Percentiles rank a stretch among this genome's conserved stretches.
Evolutionary conservation across 352 stramenopile genomes (phyloP).

Genomic region (Globisporangium recalcitrans): DNA sequence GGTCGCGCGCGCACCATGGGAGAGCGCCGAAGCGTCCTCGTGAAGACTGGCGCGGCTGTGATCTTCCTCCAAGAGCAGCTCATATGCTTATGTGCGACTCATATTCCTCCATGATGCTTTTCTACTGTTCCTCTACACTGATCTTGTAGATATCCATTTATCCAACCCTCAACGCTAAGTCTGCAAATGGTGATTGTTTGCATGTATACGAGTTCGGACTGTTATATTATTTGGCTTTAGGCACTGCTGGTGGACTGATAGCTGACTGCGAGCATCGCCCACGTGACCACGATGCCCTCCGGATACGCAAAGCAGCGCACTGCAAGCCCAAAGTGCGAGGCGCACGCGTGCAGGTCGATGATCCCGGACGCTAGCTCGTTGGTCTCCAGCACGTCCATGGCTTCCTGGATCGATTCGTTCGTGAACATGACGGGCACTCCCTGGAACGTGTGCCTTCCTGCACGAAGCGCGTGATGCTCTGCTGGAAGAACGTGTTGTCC

Average conservation of each 20-base stretch:
- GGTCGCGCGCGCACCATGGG: conserved; percentile 45
- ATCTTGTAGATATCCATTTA: conserved; percentile 7
- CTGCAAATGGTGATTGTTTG: neutral
- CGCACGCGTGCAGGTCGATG: conserved; percentile 51
- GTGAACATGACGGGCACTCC: conserved; percentile 74
- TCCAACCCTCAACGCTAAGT: neutral
- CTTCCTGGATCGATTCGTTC: conserved; percentile 23
- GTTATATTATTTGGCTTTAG: neutral
- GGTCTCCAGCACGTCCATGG: conserved; percentile 34
- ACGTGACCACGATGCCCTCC: conserved; percentile 55
- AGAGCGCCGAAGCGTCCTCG: conserved; percentile 18
- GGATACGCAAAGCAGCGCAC: conserved; percentile 79
- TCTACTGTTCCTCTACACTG: conserved; percentile 1
- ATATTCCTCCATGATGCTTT: neutral
- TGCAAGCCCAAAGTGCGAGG: conserved; percentile 62
- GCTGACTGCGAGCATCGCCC: conserved; percentile 82
- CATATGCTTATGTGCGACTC: too few relatives aligned
- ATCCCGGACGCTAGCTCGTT: conserved; percentile 55
- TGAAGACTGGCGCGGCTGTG: neutral
- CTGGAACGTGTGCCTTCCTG: conserved; percentile 83
- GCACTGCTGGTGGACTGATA: conserved; percentile 31
- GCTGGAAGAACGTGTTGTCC: conserved; percentile 81
- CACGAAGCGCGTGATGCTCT: conserved; percentile 74
- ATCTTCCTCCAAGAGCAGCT: neutral
- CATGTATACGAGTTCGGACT: neutral